A percentile compares a stretch with the other conserved stretches of the same genome.
Evolutionary conservation across 805 yeast genomes (phyloP).

Genomic region (Pichia kluyveri): DNA sequence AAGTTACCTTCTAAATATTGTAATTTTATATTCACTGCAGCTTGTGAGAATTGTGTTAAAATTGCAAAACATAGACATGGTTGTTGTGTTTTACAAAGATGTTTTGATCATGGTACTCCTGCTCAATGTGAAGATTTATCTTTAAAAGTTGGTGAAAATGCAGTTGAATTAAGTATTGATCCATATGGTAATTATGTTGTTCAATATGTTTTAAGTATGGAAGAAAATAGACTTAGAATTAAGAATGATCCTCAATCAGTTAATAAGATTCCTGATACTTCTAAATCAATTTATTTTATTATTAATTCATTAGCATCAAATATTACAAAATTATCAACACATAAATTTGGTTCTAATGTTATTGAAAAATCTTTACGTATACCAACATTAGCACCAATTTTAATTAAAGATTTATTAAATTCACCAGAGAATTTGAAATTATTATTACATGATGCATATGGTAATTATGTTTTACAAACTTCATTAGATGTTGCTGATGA

Average conservation of each 20-base stretch:
- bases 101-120: slow-evolving; percentile 79
- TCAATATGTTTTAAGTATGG: slow-evolving; percentile 66
- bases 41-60: slow-evolving; percentile 58
- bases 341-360: slow-evolving; percentile 54
- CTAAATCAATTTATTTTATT: slow-evolving; percentile 22
- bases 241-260: slow-evolving; percentile 19
- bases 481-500: slow-evolving; percentile 46
- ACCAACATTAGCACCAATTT: slow-evolving; percentile 34
- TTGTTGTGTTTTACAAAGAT: slow-evolving; percentile 92
- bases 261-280: slow-evolving; percentile 21
- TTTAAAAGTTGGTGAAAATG: slow-evolving; percentile 54
- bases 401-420: slow-evolving; percentile 35
- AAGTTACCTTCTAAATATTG: slow-evolving; percentile 58
- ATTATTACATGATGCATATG: slow-evolving; percentile 48
- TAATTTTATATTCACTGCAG: slow-evolving; percentile 87
- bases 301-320: slow-evolving; percentile 22
- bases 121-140: slow-evolving; percentile 64
- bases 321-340: slow-evolving; percentile 37
- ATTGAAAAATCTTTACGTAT: slow-evolving; percentile 48
- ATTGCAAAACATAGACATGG: slow-evolving; percentile 96
- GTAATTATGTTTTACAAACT: slow-evolving; percentile 52
- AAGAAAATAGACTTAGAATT: slow-evolving; percentile 25
- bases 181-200: slow-evolving; percentile 97
- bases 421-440: slow-evolving; percentile 28
- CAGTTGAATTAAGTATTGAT: slow-evolving; percentile 68